phyloP scores from a whole-genome alignment of 441 rosid genomes.

The Aleurites moluccanus region DNA sequence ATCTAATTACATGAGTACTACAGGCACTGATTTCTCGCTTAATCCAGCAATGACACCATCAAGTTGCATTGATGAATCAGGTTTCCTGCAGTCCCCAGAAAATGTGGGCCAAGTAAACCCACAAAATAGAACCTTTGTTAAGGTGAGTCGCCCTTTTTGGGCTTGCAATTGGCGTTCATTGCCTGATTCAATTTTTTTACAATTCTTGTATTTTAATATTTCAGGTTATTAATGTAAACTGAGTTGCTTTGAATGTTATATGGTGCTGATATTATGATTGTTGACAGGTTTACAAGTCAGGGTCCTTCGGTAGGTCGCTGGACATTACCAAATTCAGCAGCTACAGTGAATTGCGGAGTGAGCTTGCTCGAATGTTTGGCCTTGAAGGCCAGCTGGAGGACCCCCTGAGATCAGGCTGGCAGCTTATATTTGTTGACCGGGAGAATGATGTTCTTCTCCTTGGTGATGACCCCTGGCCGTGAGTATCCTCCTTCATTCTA shows the following conservation, averaged over 20 bases:
- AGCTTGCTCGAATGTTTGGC: conserved; percentile 89
- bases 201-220: background rate
- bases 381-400: conserved; percentile 97
- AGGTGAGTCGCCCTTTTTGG: conserved; percentile 47
- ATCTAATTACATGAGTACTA: conserved; percentile 53
- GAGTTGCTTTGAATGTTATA: background rate
- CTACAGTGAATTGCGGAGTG: conserved; percentile 86
- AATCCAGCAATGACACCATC: conserved; percentile 74
- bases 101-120: conserved; percentile 66
- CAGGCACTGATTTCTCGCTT: conserved; percentile 65
- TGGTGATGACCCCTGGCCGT: conserved; percentile 99
- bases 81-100: conserved; percentile 80
- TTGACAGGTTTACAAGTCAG: conserved; percentile 36
- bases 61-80: conserved; percentile 75
- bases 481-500: conserved; percentile 39
- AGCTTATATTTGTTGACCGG: conserved; percentile 99
- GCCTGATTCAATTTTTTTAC: background rate
- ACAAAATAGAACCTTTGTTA: conserved; percentile 77
- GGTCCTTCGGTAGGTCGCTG: conserved; percentile 41
- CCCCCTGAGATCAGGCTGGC: conserved; percentile 99
- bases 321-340: conserved; percentile 44
- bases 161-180: background rate
- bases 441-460: conserved; percentile 98
- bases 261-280: conserved; percentile 12
- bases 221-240: background rate